Evolutionary conservation across 805 yeast genomes (phyloP), one percentile per base, ranked within the genome.

Genomic region (Candida michaelii): DNA sequence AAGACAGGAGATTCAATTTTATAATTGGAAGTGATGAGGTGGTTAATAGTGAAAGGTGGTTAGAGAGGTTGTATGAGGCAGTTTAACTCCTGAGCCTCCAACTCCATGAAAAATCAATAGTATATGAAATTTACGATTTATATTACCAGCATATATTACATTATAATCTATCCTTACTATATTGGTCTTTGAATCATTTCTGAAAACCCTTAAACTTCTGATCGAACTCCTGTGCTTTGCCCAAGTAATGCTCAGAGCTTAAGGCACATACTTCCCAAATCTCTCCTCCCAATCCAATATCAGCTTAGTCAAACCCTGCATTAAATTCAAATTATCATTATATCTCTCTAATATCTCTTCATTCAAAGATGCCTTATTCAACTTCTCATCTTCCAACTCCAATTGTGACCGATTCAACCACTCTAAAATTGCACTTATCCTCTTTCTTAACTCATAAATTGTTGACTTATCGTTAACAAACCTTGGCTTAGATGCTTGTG

Each of bases 391-490:
- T 36, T 83, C 82, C 47, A 91, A 66, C 56, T 91, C 98, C 47
- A 83, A 63, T 60, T 89, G 96, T 1, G 95, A 85, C 40, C 96
- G 74, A 10, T 90, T 88, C 18, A 91, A 77, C 74, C 90, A 93
- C 63, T 93, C 98, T 53, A 91, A 66, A 15, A 91, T 91, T 1
- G 97, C 95, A 2, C 88, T 84, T 1, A 89, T 85, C 45, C 99
- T 76, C 55, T 88, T 81, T 43, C 89, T 77, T 87, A 91, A 84
- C 60, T 91, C 99, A 52, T 78, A 76, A 46, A 90, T 62, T 3
- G 89, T 77, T 3, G 86, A 78, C 42, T 88, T 77, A 15, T 82
- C 81, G 45, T 83, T 83, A 5, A 96, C 97, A 33, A 81, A 69
- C 43, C 96, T 77, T 11, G 98, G 97, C 52, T 80, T 85, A 36